These are phyloP conservation scores for Paramecium biaurelia DNA, from an alignment of 73 alveolate genomes.

Conservation along the genomic window DNA sequence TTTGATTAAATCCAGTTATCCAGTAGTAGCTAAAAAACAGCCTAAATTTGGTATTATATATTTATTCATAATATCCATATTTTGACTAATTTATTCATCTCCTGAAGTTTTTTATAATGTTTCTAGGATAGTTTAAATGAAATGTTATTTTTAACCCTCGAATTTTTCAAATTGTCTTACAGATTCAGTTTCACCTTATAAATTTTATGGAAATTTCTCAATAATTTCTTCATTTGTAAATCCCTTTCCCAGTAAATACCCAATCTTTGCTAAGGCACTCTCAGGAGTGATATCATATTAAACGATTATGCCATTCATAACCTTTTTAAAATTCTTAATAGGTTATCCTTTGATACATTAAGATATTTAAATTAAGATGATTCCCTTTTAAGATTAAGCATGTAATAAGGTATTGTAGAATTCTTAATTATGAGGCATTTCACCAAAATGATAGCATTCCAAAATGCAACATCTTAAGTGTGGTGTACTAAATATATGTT, in stretches of 20 bases:
- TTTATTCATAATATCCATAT: slow-evolving; percentile 41
- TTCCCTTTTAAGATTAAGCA: not conserved
- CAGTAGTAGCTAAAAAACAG: slow-evolving; percentile 49
- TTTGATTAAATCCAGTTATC: not conserved
- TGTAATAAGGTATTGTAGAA: not conserved
- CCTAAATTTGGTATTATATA: slow-evolving; percentile 53
- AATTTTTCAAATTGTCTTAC: slow-evolving; percentile 12
- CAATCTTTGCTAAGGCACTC: slow-evolving; percentile 56
- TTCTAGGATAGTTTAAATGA: slow-evolving; percentile 34
- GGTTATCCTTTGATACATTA: not conserved
- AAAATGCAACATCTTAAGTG: slow-evolving; percentile 35
- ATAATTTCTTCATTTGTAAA: not conserved
- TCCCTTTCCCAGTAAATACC: slow-evolving; percentile 58
- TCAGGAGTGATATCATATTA: slow-evolving; percentile 59
- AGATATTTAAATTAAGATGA: not conserved
- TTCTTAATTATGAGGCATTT: slow-evolving; percentile 50
- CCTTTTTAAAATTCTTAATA: not conserved
- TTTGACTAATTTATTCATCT: not conserved
- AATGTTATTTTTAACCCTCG: slow-evolving; percentile 48
- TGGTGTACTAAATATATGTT: slow-evolving; percentile 26
- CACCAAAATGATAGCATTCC: slow-evolving; percentile 60
- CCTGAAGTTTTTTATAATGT: not conserved
- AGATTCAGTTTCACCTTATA: slow-evolving; percentile 51
- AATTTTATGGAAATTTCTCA: slow-evolving; percentile 9
- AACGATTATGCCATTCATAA: not conserved